A percentile compares a stretch with the other conserved stretches of the same genome.
These are phyloP conservation scores for Botryotinia calthae DNA, from an alignment of 2,329 filamentous ascomycete genomes.

Conservation along the genomic window DNA sequence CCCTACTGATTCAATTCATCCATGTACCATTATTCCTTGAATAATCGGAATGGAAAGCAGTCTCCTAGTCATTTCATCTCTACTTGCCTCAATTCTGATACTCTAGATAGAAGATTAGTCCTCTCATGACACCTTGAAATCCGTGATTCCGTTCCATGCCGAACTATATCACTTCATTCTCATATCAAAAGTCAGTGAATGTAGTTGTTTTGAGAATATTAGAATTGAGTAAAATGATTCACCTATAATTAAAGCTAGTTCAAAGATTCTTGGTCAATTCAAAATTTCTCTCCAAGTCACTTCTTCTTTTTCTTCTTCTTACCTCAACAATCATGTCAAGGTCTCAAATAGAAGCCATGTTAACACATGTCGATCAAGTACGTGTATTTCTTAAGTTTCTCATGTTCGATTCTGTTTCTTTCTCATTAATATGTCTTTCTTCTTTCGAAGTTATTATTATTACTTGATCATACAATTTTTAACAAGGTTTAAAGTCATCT, in stretches of 20 bases:
- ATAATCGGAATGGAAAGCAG: not conserved
- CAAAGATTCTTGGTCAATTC: not conserved
- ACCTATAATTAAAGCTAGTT: not conserved
- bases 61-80: not conserved
- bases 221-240: not conserved
- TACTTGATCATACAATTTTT: not conserved
- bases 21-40: accelerated
- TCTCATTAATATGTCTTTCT: not conserved
- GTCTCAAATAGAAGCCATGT: not conserved
- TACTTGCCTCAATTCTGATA: too few species aligned
- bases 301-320: not conserved
- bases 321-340: not conserved
- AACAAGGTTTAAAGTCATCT: not conserved
- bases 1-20: not conserved
- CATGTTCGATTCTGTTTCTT: not conserved
- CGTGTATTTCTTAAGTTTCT: not conserved
- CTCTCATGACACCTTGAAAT: not conserved
- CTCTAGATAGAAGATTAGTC: not conserved
- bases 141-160: not conserved
- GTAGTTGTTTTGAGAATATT: not conserved
- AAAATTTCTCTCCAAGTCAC: not conserved
- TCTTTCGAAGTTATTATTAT: not conserved
- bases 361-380: not conserved
- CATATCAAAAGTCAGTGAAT: not conserved
- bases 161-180: not conserved